Evolutionary conservation across 139 green algal species (phyloP).

Genomic region (Astrephomene gubernaculifera): DNA sequence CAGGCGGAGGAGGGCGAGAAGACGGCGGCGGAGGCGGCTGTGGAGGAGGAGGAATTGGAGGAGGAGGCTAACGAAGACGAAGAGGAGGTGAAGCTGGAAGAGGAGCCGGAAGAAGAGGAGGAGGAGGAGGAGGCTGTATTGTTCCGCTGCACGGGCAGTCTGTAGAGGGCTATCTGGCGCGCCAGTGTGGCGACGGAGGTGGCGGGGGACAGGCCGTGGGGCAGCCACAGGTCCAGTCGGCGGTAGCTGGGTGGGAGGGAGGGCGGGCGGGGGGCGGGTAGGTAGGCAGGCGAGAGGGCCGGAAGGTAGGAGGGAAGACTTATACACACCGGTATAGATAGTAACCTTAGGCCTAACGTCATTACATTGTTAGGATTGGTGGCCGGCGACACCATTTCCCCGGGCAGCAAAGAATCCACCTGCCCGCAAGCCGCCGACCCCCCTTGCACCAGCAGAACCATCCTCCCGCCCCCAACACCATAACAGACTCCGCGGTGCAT

Average conservation of each 20-base stretch:
- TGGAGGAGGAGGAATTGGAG: no score
- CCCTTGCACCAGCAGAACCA: no score
- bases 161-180: conserved; percentile 36
- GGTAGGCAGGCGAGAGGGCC: neutral
- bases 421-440: no score
- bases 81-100: neutral
- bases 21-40: neutral
- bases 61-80: no score
- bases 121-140: conserved; percentile 1
- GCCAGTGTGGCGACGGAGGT: neutral
- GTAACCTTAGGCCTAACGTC: no score
- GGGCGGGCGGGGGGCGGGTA: neutral
- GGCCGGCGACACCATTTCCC: no score
- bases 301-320: no score
- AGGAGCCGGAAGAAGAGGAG: neutral
- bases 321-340: no score
- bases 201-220: conserved; percentile 45
- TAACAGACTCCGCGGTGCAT: no score
- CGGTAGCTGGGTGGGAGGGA: conserved; percentile 32
- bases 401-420: no score
- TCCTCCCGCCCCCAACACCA: no score
- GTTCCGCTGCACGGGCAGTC: neutral
- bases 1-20: neutral
- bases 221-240: conserved; percentile 62
- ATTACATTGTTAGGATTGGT: no score